phyloP scores from a whole-genome alignment of 148 eudicot species.

The Camellia granthamiana region DNA sequence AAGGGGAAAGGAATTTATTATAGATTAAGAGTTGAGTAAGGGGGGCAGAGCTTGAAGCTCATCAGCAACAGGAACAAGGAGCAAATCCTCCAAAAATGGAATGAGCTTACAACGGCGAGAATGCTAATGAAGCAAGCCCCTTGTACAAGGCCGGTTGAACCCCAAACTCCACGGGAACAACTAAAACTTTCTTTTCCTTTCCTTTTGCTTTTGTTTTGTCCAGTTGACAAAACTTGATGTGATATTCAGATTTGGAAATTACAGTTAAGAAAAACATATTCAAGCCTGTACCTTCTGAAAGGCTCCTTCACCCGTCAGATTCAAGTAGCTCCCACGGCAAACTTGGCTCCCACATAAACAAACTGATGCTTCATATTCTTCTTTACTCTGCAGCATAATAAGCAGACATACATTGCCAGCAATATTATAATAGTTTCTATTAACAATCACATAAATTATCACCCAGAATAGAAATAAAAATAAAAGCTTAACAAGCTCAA shows the following conservation, averaged over 20 bases:
- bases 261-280: background rate
- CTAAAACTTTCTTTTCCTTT: background rate
- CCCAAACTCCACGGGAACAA: background rate
- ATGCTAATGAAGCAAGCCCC: background rate
- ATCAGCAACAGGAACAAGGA: too few relatives aligned
- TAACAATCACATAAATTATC: background rate
- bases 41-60: too few relatives aligned
- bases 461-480: background rate
- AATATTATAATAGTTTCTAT: background rate
- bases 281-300: slow-evolving; percentile 66
- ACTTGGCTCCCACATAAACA: slow-evolving; percentile 98
- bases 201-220: background rate
- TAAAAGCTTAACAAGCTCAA: slow-evolving; percentile 10
- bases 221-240: background rate
- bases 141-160: background rate
- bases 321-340: slow-evolving; percentile 98
- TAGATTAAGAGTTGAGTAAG: too few relatives aligned
- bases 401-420: slow-evolving; percentile 2
- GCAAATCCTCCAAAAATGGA: too few relatives aligned
- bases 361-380: slow-evolving; percentile 95
- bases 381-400: slow-evolving; percentile 70
- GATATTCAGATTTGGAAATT: background rate
- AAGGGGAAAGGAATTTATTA: too few relatives aligned
- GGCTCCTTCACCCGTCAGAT: slow-evolving; percentile 93
- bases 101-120: background rate